These are phyloP conservation scores for Acanthamoeba healyi DNA, from an alignment of 208 protist genomes.

Conservation along the genomic window DNA sequence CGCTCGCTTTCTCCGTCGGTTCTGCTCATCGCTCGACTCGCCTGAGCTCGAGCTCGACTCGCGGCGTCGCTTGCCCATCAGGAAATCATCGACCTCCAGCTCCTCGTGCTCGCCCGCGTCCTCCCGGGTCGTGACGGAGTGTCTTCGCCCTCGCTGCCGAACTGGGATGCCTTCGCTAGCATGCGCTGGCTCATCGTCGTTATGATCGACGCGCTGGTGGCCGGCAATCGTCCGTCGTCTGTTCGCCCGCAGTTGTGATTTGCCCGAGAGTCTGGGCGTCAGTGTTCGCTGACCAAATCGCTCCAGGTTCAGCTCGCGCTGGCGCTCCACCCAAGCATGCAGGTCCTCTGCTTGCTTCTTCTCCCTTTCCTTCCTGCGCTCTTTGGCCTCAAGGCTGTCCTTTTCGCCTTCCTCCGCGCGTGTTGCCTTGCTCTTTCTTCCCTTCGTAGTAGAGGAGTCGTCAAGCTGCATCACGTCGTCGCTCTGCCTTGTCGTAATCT, in stretches of 20 bases:
- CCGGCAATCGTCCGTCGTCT: not conserved
- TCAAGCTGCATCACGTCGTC: too few species aligned
- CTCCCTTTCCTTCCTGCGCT: not conserved
- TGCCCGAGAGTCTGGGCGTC: not conserved
- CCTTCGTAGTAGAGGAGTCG: too few species aligned
- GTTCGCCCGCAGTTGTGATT: not conserved
- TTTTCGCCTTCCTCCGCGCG: not conserved
- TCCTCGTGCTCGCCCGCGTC: not conserved
- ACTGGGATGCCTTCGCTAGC: not conserved
- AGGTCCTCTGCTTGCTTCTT: not conserved
- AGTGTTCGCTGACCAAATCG: slow-evolving; percentile 14
- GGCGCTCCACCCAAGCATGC: not conserved
- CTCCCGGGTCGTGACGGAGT: not conserved
- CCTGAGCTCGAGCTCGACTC: too few species aligned
- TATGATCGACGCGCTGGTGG: not conserved
- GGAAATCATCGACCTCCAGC: not conserved
- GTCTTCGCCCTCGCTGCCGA: not conserved
- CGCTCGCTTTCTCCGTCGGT: not conserved
- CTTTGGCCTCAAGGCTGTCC: not conserved
- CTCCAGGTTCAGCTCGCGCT: not conserved
- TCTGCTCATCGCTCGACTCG: too few species aligned
- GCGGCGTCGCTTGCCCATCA: not conserved
- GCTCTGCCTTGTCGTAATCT: too few species aligned
- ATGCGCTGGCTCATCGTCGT: not conserved
- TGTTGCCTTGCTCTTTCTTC: not conserved